Evolutionary conservation across 768 basidiomycete species (phyloP).

Genomic region (Russula lepida): DNA sequence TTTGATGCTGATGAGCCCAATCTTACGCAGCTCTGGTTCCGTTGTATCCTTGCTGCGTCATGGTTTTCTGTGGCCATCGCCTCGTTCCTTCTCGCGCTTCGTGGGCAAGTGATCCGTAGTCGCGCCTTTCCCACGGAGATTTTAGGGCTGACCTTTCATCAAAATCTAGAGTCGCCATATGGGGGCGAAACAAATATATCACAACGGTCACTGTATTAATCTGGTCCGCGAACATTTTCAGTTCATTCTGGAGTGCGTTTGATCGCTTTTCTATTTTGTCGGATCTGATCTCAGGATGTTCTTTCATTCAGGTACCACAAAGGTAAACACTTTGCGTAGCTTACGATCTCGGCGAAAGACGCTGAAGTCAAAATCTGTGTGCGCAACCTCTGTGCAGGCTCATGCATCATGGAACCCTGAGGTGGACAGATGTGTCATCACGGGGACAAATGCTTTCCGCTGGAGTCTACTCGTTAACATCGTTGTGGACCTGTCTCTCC

Average conservation of each 20-base stretch:
- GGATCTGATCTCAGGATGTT: background rate
- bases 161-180: slow-evolving; percentile 14
- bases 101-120: slow-evolving; percentile 9
- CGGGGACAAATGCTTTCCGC: slow-evolving; percentile 10
- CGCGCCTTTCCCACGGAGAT: background rate
- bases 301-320: background rate
- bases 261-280: background rate
- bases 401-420: background rate
- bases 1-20: background rate
- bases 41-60: slow-evolving; percentile 2
- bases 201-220: background rate
- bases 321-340: background rate
- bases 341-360: background rate
- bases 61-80: slow-evolving; percentile 16
- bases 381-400: background rate
- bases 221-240: slow-evolving; percentile 4
- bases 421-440: background rate
- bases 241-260: slow-evolving; percentile 11
- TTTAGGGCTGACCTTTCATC: background rate
- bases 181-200: slow-evolving; percentile 8
- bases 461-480: slow-evolving; percentile 16
- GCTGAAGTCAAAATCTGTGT: background rate
- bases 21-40: slow-evolving; percentile 12
- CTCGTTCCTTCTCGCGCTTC: slow-evolving; percentile 18
- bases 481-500: slow-evolving; percentile 14